Base-by-base conservation (phyloP, 2,329 filamentous ascomycete genomes). In the Nannizziopsis arthrosporioides region DNA sequence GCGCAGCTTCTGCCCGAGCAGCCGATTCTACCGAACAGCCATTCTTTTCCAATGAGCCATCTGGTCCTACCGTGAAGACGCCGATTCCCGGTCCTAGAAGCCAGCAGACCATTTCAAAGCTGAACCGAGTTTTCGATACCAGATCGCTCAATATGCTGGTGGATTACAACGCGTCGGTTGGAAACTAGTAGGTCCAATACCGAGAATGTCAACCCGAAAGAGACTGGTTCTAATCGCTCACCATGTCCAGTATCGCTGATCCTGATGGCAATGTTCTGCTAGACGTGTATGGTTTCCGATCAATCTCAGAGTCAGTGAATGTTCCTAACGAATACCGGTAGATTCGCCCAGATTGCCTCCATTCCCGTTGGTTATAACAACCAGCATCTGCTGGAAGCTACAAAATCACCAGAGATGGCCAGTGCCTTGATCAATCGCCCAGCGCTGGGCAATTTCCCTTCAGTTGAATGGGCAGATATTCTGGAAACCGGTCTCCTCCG, bases 281-380 rank as follows among this genome's bases (percentile, higher is more conserved):
- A 32, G 72, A 74, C 62, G 72, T 74, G 62, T 73, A 65, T 58
- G 67, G 62, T 2, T 37, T 10, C 39, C 22, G 12, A 42, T 17
- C 3, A n/a, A 3, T 15, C 17, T 14, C 15, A 22, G 2, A 35
- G 39, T 42, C 12, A 11, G 8, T 35, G 14, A 18, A 36, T 9
- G 1, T 18, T 36, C 17, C 51, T 55, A 41, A 50, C 41, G 32
- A 19, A 9, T 5, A 14, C 43, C 19, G 6, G 14, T 55, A 84
- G 81, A 51, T 90, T 90, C 62, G 85, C 88, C 44, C 88, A 94
- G 69, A 94, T 94, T 61, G 88, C 88, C 54, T 94, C 86, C 37
- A 94, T 94, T 58, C 85, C 88, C 2, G 75, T 94, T 40, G 88
- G 88, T 52, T 94, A 94, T 77, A 94, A 90, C 75, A 94, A 94